These are phyloP conservation scores for Penicillium coffeae DNA, from an alignment of 495 filamentous ascomycete species.

Conservation along the genomic window DNA sequence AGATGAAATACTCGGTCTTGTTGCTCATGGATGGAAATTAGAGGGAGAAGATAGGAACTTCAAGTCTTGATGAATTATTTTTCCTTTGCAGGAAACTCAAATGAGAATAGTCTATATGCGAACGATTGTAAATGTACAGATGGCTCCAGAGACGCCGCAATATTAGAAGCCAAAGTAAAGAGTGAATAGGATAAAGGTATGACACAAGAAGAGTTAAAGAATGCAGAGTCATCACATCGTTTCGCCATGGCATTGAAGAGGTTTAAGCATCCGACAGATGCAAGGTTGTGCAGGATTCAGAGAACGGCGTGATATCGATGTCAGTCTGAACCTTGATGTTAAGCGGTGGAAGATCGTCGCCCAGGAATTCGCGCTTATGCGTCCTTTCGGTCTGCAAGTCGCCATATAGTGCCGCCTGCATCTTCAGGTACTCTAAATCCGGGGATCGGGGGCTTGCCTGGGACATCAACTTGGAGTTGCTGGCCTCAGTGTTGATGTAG, in stretches of 20 bases:
- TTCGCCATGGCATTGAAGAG: slow-evolving; percentile 6
- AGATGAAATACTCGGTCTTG: no score
- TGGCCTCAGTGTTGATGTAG: slow-evolving; percentile 30
- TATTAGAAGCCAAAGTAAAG: no score
- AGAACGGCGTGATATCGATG: slow-evolving; percentile 19
- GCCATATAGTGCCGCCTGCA: slow-evolving; percentile 23
- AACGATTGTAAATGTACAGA: no score
- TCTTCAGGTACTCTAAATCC: slow-evolving; percentile 29
- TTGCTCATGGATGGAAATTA: no score
- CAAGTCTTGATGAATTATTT: no score
- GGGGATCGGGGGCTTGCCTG: slow-evolving; percentile 25
- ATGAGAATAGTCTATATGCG: no score
- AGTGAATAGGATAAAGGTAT: no score
- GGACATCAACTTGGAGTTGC: slow-evolving; percentile 23
- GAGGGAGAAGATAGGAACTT: no score
- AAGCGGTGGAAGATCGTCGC: slow-evolving; percentile 18
- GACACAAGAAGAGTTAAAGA: no score
- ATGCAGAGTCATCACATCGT: slow-evolving; percentile 17
- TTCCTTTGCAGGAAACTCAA: no score
- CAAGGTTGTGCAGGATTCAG: slow-evolving; percentile 11
- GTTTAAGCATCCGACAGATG: background rate
- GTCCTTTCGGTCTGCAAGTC: slow-evolving; percentile 7
- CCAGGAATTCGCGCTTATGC: slow-evolving; percentile 7
- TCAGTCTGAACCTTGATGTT: slow-evolving; percentile 32
- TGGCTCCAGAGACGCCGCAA: no score